phyloP scores from a whole-genome alignment of 2,329 filamentous ascomycete genomes.

The Sordariomycetes sp. region DNA sequence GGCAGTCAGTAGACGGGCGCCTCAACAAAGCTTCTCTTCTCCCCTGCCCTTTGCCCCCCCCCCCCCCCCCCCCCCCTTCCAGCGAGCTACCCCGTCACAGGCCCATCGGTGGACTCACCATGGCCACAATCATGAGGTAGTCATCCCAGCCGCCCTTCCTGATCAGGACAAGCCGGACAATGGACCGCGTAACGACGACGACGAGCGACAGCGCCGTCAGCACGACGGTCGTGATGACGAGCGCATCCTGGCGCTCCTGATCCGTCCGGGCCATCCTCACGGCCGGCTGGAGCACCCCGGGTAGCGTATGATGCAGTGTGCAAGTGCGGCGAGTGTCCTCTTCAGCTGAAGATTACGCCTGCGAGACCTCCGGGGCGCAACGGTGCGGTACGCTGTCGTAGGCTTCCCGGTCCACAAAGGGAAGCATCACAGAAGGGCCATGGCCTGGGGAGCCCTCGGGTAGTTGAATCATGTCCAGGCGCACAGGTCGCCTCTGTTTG shows the following conservation, averaged over 20 bases:
- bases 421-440: no score
- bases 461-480: no score
- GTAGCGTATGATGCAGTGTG: neutral
- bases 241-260: slow-evolving; percentile 10
- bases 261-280: slow-evolving; percentile 8
- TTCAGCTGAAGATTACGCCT: no score
- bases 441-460: no score
- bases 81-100: neutral
- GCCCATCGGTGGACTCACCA: slow-evolving; percentile 4
- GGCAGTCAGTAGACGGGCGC: neutral
- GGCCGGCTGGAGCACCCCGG: neutral
- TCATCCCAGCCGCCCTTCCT: slow-evolving; percentile 11
- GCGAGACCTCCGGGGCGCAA: no score
- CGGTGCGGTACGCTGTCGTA: no score
- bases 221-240: slow-evolving; percentile 8
- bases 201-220: slow-evolving; percentile 8
- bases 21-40: neutral
- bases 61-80: neutral
- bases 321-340: neutral
- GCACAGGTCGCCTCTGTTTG: no score
- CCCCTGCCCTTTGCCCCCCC: no score
- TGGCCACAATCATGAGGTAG: slow-evolving; percentile 8
- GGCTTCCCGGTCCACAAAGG: no score
- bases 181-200: slow-evolving; percentile 7
- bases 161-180: slow-evolving; percentile 8